These are phyloP conservation scores for Paraglomus brasilianum DNA, from an alignment of 192 early-diverging fungal species.

Conservation along the genomic window DNA sequence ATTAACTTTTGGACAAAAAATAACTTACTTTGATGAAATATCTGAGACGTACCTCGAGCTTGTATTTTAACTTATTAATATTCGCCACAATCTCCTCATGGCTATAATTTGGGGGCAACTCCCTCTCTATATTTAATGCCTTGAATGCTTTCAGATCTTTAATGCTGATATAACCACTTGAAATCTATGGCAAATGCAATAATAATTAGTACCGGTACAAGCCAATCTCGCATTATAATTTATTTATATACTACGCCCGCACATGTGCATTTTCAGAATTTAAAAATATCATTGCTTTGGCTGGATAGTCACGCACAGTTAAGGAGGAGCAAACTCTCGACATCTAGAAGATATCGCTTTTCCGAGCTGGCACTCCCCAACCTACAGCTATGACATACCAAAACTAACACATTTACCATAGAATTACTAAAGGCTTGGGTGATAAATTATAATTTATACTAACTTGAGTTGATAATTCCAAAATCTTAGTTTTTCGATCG, in stretches of 20 bases:
- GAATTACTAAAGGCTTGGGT: too few relatives aligned
- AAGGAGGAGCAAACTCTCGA: constrained; percentile 21
- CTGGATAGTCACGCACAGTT: constrained; percentile 27
- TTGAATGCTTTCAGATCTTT: constrained; percentile 13
- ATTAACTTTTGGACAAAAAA: constrained; percentile 24
- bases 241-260: too few relatives aligned
- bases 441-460: too few relatives aligned
- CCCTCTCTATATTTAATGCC: constrained; percentile 11
- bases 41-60: constrained; percentile 1
- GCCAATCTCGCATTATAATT: too few relatives aligned
- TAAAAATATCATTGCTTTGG: constrained; percentile 16
- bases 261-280: constrained; percentile 17
- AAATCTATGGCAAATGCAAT: constrained; percentile 6
- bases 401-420: constrained; percentile 27
- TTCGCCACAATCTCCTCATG: constrained; percentile 7
- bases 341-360: constrained; percentile 27
- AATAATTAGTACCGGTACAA: too few relatives aligned
- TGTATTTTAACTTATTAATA: constrained; percentile 26
- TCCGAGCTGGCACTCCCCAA: not conserved
- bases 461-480: constrained; percentile 4
- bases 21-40: constrained; percentile 1
- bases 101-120: not conserved
- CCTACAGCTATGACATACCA: constrained; percentile 22
- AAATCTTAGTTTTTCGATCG: constrained; percentile 15
- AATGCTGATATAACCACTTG: constrained; percentile 19